Percentiles rank a stretch among this genome's conserved stretches.
phyloP scores from a whole-genome alignment of 2,329 filamentous ascomycete genomes.

The Aspergillus neoniger region DNA sequence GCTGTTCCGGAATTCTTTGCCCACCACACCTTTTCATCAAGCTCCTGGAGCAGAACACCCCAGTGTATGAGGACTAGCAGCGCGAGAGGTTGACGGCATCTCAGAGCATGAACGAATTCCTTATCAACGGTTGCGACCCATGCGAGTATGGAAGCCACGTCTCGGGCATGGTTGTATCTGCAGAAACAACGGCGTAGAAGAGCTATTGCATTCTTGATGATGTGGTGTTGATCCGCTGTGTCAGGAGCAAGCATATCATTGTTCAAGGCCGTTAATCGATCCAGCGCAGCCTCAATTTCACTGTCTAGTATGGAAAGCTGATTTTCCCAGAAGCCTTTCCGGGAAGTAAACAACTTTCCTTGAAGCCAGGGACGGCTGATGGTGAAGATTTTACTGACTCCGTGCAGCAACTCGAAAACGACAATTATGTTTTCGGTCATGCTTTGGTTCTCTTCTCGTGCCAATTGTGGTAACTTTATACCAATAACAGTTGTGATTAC shows the following conservation, averaged over 20 bases:
- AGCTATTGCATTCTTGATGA: slow-evolving; percentile 33
- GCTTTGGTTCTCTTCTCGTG: slow-evolving; percentile 31
- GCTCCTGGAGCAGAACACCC: slow-evolving; percentile 35
- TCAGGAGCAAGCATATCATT: slow-evolving; percentile 29
- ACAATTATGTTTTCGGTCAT: slow-evolving; percentile 41
- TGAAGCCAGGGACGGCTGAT: slow-evolving; percentile 47
- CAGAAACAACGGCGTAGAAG: slow-evolving; percentile 33
- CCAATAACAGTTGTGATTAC: slow-evolving; percentile 40
- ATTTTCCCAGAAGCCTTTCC: slow-evolving; percentile 46
- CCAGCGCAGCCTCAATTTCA: slow-evolving; percentile 30
- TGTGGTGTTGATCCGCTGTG: slow-evolving; percentile 30
- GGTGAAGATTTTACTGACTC: slow-evolving; percentile 36
- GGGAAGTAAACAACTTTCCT: slow-evolving; percentile 53
- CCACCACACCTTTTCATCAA: slow-evolving; percentile 39
- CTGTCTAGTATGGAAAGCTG: slow-evolving; percentile 26
- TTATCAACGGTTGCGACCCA: slow-evolving; percentile 38
- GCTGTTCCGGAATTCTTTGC: slow-evolving; percentile 35
- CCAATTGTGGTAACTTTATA: slow-evolving; percentile 39
- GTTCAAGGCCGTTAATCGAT: slow-evolving; percentile 31
- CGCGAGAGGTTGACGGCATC: slow-evolving; percentile 32
- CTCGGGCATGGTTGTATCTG: slow-evolving; percentile 25
- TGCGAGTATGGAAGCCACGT: slow-evolving; percentile 35
- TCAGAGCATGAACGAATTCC: slow-evolving; percentile 34
- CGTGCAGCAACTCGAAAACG: slow-evolving; percentile 40
- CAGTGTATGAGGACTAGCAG: slow-evolving; percentile 40